phyloP scores from a whole-genome alignment of 257 asterid species.

The Solanum appendiculatum region DNA sequence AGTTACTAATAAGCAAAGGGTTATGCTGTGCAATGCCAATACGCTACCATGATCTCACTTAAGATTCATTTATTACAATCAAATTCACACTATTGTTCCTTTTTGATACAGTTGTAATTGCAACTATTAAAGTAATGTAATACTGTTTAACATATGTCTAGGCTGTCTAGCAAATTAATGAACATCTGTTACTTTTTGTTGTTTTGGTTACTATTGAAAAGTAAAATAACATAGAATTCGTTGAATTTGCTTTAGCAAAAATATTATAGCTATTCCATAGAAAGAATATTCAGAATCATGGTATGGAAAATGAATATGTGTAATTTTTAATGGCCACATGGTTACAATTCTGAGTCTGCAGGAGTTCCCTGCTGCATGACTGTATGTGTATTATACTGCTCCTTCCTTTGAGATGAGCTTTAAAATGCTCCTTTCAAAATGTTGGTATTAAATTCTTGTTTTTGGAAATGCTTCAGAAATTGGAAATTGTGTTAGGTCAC shows the following conservation, averaged over 20 bases:
- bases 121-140: background rate
- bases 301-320: background rate
- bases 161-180: background rate
- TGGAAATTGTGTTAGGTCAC: background rate
- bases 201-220: background rate
- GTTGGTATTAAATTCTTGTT: background rate
- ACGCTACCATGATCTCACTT: background rate
- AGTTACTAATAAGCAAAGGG: background rate
- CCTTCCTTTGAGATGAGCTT: background rate
- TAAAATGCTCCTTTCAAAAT: background rate
- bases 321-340: background rate
- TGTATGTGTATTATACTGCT: background rate
- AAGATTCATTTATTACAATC: background rate
- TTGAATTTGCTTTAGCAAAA: background rate
- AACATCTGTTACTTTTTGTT: background rate
- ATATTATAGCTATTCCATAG: background rate
- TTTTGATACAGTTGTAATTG: background rate
- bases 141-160: background rate
- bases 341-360: background rate
- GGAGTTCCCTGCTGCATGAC: background rate
- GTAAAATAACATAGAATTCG: background rate
- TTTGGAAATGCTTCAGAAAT: background rate
- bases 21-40: background rate
- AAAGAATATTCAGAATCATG: background rate
- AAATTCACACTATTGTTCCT: background rate